Percentiles rank a stretch among this genome's conserved stretches.
Evolutionary conservation across 2,329 filamentous ascomycete genomes (phyloP).

Genomic region (Drechslerella dactyloides): DNA sequence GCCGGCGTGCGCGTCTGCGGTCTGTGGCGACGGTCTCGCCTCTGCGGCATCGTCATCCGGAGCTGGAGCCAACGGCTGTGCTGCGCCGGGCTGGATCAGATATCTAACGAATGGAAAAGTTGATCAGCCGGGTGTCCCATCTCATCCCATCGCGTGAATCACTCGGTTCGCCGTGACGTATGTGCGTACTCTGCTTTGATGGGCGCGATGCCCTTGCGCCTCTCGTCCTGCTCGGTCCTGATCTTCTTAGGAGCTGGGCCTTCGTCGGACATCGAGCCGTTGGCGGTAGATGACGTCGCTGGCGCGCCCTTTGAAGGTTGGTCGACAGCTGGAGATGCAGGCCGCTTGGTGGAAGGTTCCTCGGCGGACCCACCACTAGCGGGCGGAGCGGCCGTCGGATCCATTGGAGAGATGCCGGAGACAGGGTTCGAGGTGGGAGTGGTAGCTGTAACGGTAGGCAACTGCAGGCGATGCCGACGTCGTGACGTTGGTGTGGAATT

Average conservation of each 20-base stretch:
- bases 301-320: neutral
- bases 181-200: slow-evolving; percentile 53
- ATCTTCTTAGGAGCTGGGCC: slow-evolving; percentile 43
- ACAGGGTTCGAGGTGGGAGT: neutral
- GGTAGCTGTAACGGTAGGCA: slow-evolving; percentile 12
- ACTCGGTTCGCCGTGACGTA: neutral
- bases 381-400: slow-evolving; percentile 40
- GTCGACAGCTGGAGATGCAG: slow-evolving; percentile 26
- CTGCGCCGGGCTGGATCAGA: slow-evolving; percentile 34
- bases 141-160: no score
- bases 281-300: slow-evolving; percentile 5
- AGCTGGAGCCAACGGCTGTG: slow-evolving; percentile 30
- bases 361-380: slow-evolving; percentile 18
- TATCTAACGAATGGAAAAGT: slow-evolving; percentile 17
- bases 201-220: slow-evolving; percentile 47
- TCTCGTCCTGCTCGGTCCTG: slow-evolving; percentile 35
- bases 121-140: slow-evolving; percentile 14
- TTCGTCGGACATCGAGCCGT: slow-evolving; percentile 27
- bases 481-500: slow-evolving; percentile 11
- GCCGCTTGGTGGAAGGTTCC: slow-evolving; percentile 26
- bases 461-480: slow-evolving; percentile 35
- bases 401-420: slow-evolving; percentile 14
- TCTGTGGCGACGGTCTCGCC: slow-evolving; percentile 16
- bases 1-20: slow-evolving; percentile 27
- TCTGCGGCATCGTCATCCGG: slow-evolving; percentile 54